Evolutionary conservation across 345 rosid species (phyloP).

Genomic region (Hibiscus syriacus): DNA sequence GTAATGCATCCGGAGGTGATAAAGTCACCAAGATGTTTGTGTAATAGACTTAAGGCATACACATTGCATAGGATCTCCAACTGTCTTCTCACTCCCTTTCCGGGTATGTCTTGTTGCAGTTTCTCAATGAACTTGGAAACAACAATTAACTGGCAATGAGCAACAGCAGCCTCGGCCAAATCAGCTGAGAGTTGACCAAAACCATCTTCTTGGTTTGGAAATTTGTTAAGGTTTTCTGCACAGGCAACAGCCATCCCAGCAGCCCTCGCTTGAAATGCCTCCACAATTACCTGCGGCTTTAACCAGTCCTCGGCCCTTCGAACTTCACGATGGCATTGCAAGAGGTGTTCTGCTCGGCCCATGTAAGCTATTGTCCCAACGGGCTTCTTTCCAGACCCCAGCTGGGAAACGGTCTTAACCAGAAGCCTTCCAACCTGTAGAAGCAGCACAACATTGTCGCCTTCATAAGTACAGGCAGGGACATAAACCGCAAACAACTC

Average conservation of each 20-base stretch:
- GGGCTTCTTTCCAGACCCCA: no score
- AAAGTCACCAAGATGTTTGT: constrained; percentile 86
- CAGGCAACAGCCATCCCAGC: constrained; percentile 74
- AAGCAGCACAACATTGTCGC: constrained; percentile 89
- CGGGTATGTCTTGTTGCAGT: constrained; percentile 70
- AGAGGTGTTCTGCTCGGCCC: no score
- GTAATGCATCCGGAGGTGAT: constrained; percentile 64
- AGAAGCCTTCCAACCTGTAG: constrained; percentile 97
- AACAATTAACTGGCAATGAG: constrained; percentile 91
- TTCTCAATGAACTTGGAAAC: constrained; percentile 96
- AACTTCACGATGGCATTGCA: constrained; percentile 59
- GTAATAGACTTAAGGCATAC: constrained; percentile 65
- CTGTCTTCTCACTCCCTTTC: no score
- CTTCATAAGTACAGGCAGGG: constrained; percentile 95
- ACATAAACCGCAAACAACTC: no score
- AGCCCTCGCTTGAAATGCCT: constrained; percentile 89
- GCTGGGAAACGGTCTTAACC: constrained; percentile 90
- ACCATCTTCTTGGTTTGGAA: constrained; percentile 81
- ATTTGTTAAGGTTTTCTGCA: constrained; percentile 68
- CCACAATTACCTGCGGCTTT: constrained; percentile 57
- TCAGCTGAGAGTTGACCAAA: constrained; percentile 67
- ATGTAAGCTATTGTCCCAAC: no score
- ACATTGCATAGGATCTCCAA: no score
- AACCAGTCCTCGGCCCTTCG: constrained; percentile 85
- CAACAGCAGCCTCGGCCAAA: constrained; percentile 76